Conservation (phyloP, 257 asterid genomes). For the Nicotiana noctiflora region DNA sequence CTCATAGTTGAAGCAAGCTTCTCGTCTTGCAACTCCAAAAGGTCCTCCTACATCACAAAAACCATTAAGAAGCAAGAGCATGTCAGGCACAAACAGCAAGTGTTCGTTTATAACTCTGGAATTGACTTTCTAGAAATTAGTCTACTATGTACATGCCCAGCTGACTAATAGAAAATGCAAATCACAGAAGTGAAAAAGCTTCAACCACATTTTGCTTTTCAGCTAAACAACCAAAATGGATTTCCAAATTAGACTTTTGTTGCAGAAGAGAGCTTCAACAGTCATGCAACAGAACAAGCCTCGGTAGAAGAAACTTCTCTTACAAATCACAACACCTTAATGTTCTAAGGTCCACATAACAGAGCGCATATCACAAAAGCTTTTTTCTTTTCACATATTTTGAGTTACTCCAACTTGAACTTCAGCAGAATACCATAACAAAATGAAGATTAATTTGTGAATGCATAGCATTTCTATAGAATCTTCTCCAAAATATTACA, state of each 20-base stretch:
- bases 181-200: no score
- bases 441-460: not conserved
- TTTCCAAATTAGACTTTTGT: not conserved
- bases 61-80: slow-evolving; percentile 13
- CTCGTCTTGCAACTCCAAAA: slow-evolving; percentile 80
- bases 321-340: not conserved
- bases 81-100: slow-evolving; percentile 10
- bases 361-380: not conserved
- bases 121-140: not conserved
- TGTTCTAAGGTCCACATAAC: not conserved
- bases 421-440: not conserved
- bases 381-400: not conserved
- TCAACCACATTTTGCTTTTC: no score
- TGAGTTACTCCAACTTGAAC: not conserved
- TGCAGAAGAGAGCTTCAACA: not conserved
- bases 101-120: not conserved
- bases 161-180: not conserved
- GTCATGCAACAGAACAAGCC: not conserved
- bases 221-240: no score
- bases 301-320: not conserved
- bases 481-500: not conserved
- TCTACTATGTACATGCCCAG: not conserved
- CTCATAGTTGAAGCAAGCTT: slow-evolving; percentile 71
- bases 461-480: not conserved
- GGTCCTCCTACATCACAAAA: slow-evolving; percentile 65